Evolutionary conservation across 768 basidiomycete genomes (phyloP), one percentile per base, ranked within the genome.

Genomic region (Serpula lacrymans): DNA sequence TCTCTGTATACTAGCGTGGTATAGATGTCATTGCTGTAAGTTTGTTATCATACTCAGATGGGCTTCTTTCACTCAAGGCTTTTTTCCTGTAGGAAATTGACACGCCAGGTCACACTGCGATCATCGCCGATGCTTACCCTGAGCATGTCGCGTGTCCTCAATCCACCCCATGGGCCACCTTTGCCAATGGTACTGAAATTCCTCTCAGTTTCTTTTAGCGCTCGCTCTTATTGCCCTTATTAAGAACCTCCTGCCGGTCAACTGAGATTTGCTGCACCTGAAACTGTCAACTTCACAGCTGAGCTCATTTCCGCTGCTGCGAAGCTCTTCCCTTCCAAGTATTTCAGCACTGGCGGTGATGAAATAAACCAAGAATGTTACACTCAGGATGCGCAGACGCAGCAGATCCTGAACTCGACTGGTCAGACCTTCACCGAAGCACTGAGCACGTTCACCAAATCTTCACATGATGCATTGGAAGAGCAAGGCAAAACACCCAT

Each of bases 261-360:
- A 54, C 73, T 89, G 13, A 79, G 83, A 21, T 68, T 89, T 41
- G 78, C 83, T 1, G 70, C 75, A 12, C 48, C 68, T 1, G 69
- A 63, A 0, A 80, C 78, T 2, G 60, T 74, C 30, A 63, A 72
- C 17, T 88, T 85, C 47, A 74, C 77, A 0, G 52, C 66, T 1
- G 57, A 52, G 8, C 47, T 89, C 13, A 60, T 88, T 49, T 57
- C 57, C 0, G 64, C 76, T 0, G 71, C 76, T 10, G 74, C 78
- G 4, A 49, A 58, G n/a, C 57, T 68, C 14, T 60, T 83, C 3
- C 75, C 76, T 0, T 74, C 76, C 3, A 70, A 55, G 18, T 64
- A 84, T 37, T 78, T 90, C 51, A 76, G 75, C 45, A 83, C 85
- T 0, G 88, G 88, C 0, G 88, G 88, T 0, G 88, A 89, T 48